Percentiles rank a stretch among this genome's conserved stretches.
phyloP scores from a whole-genome alignment of 352 stramenopile genomes.

The Phytophthora europaea region DNA sequence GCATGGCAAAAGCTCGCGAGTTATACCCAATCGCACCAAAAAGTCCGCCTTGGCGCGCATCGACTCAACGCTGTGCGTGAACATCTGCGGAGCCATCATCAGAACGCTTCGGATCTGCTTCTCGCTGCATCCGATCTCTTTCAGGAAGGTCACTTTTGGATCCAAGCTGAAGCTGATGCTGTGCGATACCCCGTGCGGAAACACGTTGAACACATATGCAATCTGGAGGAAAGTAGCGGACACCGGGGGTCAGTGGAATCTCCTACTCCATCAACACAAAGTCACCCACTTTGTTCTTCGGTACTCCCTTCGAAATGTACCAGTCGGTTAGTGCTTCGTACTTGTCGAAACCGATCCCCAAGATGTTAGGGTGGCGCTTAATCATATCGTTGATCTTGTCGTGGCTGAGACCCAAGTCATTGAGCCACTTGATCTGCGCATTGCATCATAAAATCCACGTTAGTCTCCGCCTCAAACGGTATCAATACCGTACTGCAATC shows the following conservation, averaged over 20 bases:
- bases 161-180: constrained; percentile 47
- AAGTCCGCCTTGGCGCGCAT: constrained; percentile 40
- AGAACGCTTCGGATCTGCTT: constrained; percentile 47
- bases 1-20: constrained; percentile 34
- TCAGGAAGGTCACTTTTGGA: constrained; percentile 46
- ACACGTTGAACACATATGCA: constrained; percentile 55
- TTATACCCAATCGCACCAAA: constrained; percentile 36
- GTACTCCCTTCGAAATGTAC: constrained; percentile 50
- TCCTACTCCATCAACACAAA: not conserved
- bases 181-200: constrained; percentile 44
- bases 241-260: not conserved
- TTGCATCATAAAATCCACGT: not conserved
- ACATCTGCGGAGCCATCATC: constrained; percentile 46
- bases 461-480: not conserved
- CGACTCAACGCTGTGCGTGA: constrained; percentile 41
- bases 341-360: constrained; percentile 46
- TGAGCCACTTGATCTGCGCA: constrained; percentile 45
- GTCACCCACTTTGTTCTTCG: constrained; percentile 26
- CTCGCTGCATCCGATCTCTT: constrained; percentile 39
- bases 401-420: constrained; percentile 40
- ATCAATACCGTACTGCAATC: not conserved
- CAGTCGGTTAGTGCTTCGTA: constrained; percentile 41
- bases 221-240: constrained; percentile 34
- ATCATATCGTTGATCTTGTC: constrained; percentile 45
- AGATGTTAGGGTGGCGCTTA: constrained; percentile 49